These are phyloP conservation scores for Metschnikowia reukaufii DNA, from an alignment of 805 yeast genomes.

Conservation along the genomic window DNA sequence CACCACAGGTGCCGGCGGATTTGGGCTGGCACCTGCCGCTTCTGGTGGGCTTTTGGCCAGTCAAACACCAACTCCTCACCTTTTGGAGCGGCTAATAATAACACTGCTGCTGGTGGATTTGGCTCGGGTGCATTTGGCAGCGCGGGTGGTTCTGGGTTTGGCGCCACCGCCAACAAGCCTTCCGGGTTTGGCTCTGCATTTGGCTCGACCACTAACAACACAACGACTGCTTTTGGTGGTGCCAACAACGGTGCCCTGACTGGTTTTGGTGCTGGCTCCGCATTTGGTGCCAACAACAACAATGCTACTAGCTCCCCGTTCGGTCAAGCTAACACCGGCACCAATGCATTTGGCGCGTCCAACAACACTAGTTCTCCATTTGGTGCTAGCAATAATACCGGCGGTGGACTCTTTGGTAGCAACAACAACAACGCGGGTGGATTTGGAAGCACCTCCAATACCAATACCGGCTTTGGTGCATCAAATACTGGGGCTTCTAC, in stretches of 20 bases:
- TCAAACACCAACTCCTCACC: constrained; percentile 15
- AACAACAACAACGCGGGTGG: constrained; percentile 14
- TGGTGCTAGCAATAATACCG: constrained; percentile 14
- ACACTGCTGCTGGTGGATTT: constrained; percentile 11
- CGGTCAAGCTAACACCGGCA: constrained; percentile 16
- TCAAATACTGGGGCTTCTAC: constrained; percentile 2
- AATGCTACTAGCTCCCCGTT: constrained; percentile 13
- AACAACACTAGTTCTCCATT: constrained; percentile 23
- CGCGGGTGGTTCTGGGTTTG: constrained; percentile 25
- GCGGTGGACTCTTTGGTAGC: constrained; percentile 16
- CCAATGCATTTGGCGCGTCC: constrained; percentile 33
- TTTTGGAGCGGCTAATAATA: constrained; percentile 17
- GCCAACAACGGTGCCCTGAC: constrained; percentile 32
- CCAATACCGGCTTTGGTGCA: background rate
- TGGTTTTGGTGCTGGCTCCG: constrained; percentile 11
- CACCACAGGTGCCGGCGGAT: constrained; percentile 3
- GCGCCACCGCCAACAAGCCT: constrained; percentile 26
- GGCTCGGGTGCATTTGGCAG: constrained; percentile 17
- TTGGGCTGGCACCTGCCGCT: constrained; percentile 26
- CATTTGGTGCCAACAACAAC: constrained; percentile 16
- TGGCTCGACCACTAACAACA: constrained; percentile 34
- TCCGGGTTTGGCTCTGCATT: constrained; percentile 31
- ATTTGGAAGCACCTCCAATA: constrained; percentile 14
- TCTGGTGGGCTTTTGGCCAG: constrained; percentile 24
- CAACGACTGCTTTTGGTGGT: constrained; percentile 21